Evolutionary conservation across 352 stramenopile species (phyloP), one percentile per base, ranked within the genome.

Genomic region (Phytophthora macrochlamydospora): DNA sequence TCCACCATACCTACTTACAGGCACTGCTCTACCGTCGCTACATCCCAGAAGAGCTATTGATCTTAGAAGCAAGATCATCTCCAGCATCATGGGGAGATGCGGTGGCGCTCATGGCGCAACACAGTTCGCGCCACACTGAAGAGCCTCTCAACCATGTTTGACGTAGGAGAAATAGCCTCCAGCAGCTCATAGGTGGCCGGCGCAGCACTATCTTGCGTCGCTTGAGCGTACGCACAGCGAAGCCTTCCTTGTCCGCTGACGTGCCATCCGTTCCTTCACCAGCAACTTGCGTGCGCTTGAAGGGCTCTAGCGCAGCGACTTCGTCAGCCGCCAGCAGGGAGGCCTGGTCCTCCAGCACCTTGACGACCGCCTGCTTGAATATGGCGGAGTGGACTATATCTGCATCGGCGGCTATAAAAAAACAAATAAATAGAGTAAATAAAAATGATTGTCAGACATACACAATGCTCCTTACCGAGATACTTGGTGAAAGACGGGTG

Each of bases 21-120:
- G 43, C 43, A 49, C 43, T 49, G 43, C 43, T 49, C 43, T n/a
- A 49, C 7, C 9, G 43, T 49, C 14, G 43, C 43, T 29, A 49
- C 43, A 28, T 49, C 18, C 43, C 43, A 49, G 43, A 28, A 49
- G 43, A 29, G 14, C 9, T n/a, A 5, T 49, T 49, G 1, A 31
- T 28, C 43, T 49, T 49, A 49, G 28, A 4, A 49, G 28, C 1
- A 31, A 1, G 14, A 49, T 49, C 43, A 49, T 49, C 14, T 49
- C 43, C 1, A 49, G 7, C 43, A 49, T 49, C 43, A 24, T 49
- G 43, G 43, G n/a, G 43, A 14, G 3, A 49, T 12, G 18, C 43
- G 43, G 43, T 49, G 43, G 5, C 14, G 7, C 7, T 49, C 43
- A 28, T 49, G 43, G 14, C 43, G 43, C 43, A 49, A 28, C 9